These are phyloP conservation scores for Aspergillus bertholletiae DNA, from an alignment of 495 filamentous ascomycete genomes.

Conservation along the genomic window DNA sequence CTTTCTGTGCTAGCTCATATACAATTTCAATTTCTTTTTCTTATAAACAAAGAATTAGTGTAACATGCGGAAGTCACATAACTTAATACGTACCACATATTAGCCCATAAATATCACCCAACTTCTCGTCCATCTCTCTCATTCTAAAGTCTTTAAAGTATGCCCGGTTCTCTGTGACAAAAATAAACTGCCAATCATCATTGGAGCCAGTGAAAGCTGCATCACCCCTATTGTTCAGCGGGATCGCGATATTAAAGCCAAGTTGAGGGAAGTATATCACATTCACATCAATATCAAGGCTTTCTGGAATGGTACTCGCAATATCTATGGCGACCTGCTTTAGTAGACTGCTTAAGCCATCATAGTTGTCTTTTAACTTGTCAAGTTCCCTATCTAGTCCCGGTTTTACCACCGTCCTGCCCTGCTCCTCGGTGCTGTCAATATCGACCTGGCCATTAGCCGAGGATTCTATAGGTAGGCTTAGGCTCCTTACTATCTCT, in stretches of 20 bases:
- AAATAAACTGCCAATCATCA: conserved; percentile 71
- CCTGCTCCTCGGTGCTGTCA: conserved; percentile 67
- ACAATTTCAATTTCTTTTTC: conserved; percentile 92
- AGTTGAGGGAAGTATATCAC: conserved; percentile 88
- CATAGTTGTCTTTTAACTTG: conserved; percentile 69
- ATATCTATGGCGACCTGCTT: conserved; percentile 61
- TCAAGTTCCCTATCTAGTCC: conserved; percentile 78
- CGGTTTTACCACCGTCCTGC: conserved; percentile 67
- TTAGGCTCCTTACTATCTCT: conserved; percentile 45
- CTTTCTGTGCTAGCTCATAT: conserved; percentile 67
- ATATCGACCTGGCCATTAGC: conserved; percentile 67
- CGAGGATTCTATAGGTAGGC: not conserved
- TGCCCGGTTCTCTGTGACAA: conserved; percentile 64
- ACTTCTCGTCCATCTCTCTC: conserved; percentile 74
- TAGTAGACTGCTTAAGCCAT: conserved; percentile 72
- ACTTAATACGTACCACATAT: conserved; percentile 65
- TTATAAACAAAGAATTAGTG: not conserved
- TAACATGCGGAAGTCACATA: not conserved
- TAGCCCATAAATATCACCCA: conserved; percentile 79
- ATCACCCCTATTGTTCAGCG: conserved; percentile 56
- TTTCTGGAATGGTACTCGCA: conserved; percentile 56
- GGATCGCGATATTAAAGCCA: conserved; percentile 81
- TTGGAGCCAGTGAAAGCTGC: conserved; percentile 64
- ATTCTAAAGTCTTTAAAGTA: conserved; percentile 90
- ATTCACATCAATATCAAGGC: conserved; percentile 61